Conservation (phyloP, 2,329 filamentous ascomycete genomes). For the Penicillium concentricum region DNA sequence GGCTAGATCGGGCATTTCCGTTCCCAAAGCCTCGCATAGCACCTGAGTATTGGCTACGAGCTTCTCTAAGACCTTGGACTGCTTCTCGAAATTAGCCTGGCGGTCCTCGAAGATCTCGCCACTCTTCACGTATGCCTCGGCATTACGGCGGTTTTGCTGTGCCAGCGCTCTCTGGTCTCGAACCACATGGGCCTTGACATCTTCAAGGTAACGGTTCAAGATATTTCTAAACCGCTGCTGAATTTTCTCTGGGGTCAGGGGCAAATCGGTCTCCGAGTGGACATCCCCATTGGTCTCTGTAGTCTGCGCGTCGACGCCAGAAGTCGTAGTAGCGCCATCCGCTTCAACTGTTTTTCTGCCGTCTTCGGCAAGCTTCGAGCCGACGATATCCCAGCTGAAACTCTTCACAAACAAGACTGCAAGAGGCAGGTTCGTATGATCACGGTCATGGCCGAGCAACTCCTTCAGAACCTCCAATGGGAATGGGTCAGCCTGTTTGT, state of each 20-base stretch:
- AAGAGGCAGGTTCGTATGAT: slow-evolving; percentile 85
- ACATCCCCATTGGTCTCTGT: slow-evolving; percentile 45
- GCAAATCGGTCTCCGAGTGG: slow-evolving; percentile 61
- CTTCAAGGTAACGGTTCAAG: slow-evolving; percentile 83
- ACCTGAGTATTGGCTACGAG: slow-evolving; percentile 86
- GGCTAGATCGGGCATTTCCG: slow-evolving; percentile 90
- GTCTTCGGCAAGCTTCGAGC: slow-evolving; percentile 70
- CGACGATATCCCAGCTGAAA: slow-evolving; percentile 93
- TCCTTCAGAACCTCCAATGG: slow-evolving; percentile 98
- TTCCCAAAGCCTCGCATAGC: slow-evolving; percentile 80
- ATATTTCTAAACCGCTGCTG: slow-evolving; percentile 85
- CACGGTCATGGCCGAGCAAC: slow-evolving; percentile 85
- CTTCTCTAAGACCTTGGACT: slow-evolving; percentile 87
- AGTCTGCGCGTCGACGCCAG: slow-evolving; percentile 50
- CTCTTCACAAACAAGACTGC: slow-evolving; percentile 95
- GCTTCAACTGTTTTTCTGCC: slow-evolving; percentile 82
- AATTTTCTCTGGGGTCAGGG: slow-evolving; percentile 72
- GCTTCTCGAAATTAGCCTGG: slow-evolving; percentile 92
- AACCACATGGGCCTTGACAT: slow-evolving; percentile 82
- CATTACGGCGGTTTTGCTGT: slow-evolving; percentile 87
- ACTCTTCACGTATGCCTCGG: slow-evolving; percentile 96
- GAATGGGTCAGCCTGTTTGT: slow-evolving; percentile 79
- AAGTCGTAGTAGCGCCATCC: slow-evolving; percentile 64
- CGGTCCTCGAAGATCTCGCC: slow-evolving; percentile 98
- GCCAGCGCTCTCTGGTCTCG: slow-evolving; percentile 90